These are phyloP conservation scores for Turritis glabra DNA, from an alignment of 345 rosid species.

Conservation along the genomic window DNA sequence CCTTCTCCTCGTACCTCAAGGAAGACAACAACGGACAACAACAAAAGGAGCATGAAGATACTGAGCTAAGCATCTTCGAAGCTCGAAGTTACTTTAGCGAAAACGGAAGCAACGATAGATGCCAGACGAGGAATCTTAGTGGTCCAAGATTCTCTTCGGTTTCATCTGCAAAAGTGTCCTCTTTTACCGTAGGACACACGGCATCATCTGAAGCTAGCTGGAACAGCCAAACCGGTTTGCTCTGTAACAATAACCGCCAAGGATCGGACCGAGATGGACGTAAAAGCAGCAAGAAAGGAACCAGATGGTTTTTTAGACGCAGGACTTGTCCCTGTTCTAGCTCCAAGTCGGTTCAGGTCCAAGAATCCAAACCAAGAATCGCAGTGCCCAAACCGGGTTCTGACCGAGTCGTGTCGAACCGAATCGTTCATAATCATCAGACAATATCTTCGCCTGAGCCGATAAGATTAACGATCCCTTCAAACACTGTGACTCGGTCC, in stretches of 20 bases:
- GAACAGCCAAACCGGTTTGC: conserved; percentile 83
- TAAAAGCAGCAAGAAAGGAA: conserved; percentile 54
- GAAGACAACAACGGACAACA: conserved; percentile 23
- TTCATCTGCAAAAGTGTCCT: conserved; percentile 55
- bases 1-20: conserved; percentile 44
- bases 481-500: conserved; percentile 25
- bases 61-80: conserved; percentile 72
- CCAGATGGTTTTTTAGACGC: conserved; percentile 57
- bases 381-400: conserved; percentile 35
- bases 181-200: conserved; percentile 59
- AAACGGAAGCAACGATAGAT: conserved; percentile 43
- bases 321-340: conserved; percentile 68
- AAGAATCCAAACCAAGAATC: conserved; percentile 43
- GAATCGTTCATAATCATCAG: conserved; percentile 26
- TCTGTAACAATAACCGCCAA: conserved; percentile 37
- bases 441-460: conserved; percentile 35
- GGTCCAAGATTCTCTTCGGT: conserved; percentile 59
- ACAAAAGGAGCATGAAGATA: conserved; percentile 44
- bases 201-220: conserved; percentile 86
- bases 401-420: conserved; percentile 6
- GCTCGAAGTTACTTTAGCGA: conserved; percentile 71
- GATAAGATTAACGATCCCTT: conserved; percentile 30
- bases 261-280: conserved; percentile 19
- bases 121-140: conserved; percentile 28
- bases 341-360: conserved; percentile 72